A percentile compares a stretch with the other conserved stretches of the same genome.
Evolutionary conservation across 176 grass and related monocot species (phyloP).

Genomic region (bread wheat (Triticum aestivum)): IWGSC_CS_RefSeq_v2.1 NC_057801.1:674539480-674539979

Average conservation of each 20-base stretch:
- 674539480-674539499: slow-evolving; percentile 5
- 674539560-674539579: not conserved
- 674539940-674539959: slow-evolving; percentile 91
- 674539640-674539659: not conserved
- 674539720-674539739: no score
- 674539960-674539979: slow-evolving; percentile 98
- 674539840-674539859: slow-evolving; percentile 10
- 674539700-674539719: no score
- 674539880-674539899: slow-evolving; percentile 87
- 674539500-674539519: not conserved
- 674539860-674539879: slow-evolving; percentile 99
- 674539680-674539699: slow-evolving; percentile 6
- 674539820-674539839: not conserved
- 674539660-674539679: not conserved
- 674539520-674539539: not conserved
- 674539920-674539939: slow-evolving; percentile 99
- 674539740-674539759: no score
- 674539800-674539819: not conserved
- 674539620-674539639: slow-evolving; percentile 3
- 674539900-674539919: slow-evolving; percentile 93
- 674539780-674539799: not conserved
- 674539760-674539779: no score
- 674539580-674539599: slow-evolving; percentile 5
- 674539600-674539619: slow-evolving; percentile 17
- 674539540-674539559: not conserved